These are phyloP conservation scores for Citrus mangshanensis DNA, from an alignment of 345 rosid genomes.

Conservation along the genomic window DNA sequence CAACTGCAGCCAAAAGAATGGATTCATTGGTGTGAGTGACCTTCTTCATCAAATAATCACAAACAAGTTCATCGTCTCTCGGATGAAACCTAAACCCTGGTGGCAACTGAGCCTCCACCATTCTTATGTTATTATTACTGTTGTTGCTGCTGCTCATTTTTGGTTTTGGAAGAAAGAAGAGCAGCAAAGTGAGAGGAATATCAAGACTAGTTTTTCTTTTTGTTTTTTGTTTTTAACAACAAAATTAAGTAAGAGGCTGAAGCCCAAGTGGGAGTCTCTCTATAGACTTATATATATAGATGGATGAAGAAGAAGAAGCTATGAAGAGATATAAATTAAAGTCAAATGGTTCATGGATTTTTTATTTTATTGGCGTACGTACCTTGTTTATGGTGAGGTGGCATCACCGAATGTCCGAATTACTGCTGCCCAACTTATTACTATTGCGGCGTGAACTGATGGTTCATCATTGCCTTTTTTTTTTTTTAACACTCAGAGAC, in stretches of 20 bases:
- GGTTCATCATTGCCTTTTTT: neutral
- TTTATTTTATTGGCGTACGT: neutral
- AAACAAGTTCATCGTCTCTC: constrained; percentile 81
- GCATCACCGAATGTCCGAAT: neutral
- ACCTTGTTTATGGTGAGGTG: constrained; percentile 6
- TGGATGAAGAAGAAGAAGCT: too few relatives aligned
- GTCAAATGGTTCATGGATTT: too few relatives aligned
- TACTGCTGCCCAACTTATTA: constrained; percentile 13
- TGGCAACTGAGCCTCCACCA: constrained; percentile 72
- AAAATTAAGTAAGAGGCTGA: too few relatives aligned
- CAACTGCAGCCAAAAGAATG: constrained; percentile 63
- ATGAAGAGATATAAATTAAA: too few relatives aligned
- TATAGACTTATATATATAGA: too few relatives aligned
- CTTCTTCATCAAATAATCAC: constrained; percentile 77
- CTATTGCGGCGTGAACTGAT: neutral
- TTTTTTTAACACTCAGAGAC: neutral
- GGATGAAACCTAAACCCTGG: constrained; percentile 97
- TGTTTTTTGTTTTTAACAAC: too few relatives aligned
- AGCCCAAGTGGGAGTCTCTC: too few relatives aligned
- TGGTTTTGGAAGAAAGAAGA: too few relatives aligned
- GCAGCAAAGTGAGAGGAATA: too few relatives aligned
- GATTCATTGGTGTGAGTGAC: constrained; percentile 22
- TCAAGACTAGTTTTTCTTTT: neutral
- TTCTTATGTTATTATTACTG: constrained; percentile 34
- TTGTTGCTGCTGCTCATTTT: neutral